Evolutionary conservation across 1,139 yeast genomes (phyloP).

Genomic region (Pichia sp.): DNA sequence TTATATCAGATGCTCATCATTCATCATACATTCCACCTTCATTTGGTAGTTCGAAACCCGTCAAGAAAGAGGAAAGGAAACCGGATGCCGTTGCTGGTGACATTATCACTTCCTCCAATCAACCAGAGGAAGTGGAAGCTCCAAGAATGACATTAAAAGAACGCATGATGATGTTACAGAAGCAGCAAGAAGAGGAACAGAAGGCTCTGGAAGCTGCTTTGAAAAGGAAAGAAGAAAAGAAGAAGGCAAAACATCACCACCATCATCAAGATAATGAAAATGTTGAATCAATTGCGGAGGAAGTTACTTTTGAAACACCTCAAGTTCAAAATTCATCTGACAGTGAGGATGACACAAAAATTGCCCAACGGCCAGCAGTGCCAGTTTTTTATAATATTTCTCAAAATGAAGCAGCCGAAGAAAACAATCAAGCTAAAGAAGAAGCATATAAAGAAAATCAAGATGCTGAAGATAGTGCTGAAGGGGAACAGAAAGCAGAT

Average conservation of each 20-base stretch:
- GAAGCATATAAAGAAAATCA: constrained; percentile 6
- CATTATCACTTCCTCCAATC: constrained; percentile 19
- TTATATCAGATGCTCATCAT: constrained; percentile 31
- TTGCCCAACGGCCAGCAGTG: background rate
- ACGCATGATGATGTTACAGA: constrained; percentile 76
- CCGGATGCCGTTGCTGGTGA: constrained; percentile 24
- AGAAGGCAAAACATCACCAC: constrained; percentile 31
- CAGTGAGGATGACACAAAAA: background rate
- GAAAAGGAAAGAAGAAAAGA: constrained; percentile 52
- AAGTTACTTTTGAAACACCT: background rate
- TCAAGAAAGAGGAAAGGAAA: constrained; percentile 8
- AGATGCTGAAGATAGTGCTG: constrained; percentile 23
- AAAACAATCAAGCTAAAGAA: no score
- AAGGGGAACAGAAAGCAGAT: constrained; percentile 27
- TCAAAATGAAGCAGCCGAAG: no score
- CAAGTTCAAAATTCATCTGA: background rate
- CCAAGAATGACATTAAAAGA: constrained; percentile 84
- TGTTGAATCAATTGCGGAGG: background rate
- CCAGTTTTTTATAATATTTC: background rate
- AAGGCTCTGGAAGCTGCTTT: constrained; percentile 62
- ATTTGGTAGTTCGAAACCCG: constrained; percentile 17
- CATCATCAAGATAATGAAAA: constrained; percentile 7
- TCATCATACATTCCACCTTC: constrained; percentile 41
- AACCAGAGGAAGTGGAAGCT: constrained; percentile 42
- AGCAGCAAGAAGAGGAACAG: constrained; percentile 76